Conservation (phyloP, 345 rosid species). For the Camelina sativa region DNA sequence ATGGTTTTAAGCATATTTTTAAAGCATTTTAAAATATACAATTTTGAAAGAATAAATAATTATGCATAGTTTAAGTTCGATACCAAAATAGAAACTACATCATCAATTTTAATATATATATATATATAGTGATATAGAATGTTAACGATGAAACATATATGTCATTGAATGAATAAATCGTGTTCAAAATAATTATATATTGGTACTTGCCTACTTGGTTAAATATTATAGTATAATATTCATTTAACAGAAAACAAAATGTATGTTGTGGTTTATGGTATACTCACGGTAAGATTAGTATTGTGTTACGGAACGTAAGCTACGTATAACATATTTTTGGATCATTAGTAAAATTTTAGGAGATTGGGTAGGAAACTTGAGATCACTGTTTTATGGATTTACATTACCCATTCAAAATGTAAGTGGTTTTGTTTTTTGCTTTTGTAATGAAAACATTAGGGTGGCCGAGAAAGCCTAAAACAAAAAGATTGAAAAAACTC, state of each 20-base stretch:
- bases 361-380: constrained; percentile 27
- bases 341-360: not conserved
- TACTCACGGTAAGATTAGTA: not conserved
- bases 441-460: not conserved
- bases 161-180: not conserved
- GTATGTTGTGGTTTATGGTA: not conserved
- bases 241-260: not conserved
- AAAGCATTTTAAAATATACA: not conserved
- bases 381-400: not conserved
- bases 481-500: not conserved
- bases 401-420: not conserved
- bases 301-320: not conserved
- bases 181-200: not conserved
- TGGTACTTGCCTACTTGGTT: not conserved
- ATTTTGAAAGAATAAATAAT: not conserved
- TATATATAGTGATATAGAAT: not conserved
- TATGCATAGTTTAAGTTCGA: not conserved
- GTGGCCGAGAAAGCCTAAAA: not conserved
- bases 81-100: not conserved
- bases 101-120: not conserved
- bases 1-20: too few species aligned
- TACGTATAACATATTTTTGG: not conserved
- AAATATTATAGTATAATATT: not conserved
- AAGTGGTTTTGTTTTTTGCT: too few species aligned
- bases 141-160: not conserved